Conservation (phyloP, 257 asterid genomes). For the Solanum phureja region DNA sequence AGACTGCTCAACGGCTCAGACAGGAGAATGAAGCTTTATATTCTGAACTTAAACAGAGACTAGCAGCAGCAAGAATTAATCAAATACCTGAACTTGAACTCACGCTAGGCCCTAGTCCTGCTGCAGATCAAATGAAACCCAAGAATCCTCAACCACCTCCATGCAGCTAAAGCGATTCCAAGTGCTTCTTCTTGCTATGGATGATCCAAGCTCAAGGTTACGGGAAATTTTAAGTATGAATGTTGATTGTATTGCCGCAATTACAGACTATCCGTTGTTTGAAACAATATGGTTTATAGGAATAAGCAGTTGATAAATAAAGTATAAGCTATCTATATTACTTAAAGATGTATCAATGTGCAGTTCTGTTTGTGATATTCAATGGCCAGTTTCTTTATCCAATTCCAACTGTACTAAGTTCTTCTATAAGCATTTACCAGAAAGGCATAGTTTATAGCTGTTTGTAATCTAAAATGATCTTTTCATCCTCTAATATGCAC, state of each 20-base stretch:
- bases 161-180: background rate
- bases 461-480: background rate
- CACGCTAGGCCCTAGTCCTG: background rate
- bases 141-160: constrained; percentile 1
- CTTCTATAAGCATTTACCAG: background rate
- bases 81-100: background rate
- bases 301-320: background rate
- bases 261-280: background rate
- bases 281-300: background rate
- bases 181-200: background rate
- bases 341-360: background rate
- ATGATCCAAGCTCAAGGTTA: background rate
- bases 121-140: background rate
- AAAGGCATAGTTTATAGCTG: background rate
- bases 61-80: background rate
- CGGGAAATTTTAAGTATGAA: background rate
- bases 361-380: background rate
- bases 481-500: background rate
- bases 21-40: constrained; percentile 17
- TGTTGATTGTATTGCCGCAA: background rate
- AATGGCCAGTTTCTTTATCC: background rate
- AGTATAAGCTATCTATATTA: background rate
- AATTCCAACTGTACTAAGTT: background rate
- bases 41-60: constrained; percentile 9
- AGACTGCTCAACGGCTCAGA: constrained; percentile 14